A percentile compares a stretch with the other conserved stretches of the same genome.
Conservation (phyloP, 78 protist species). For the Dictyostelium discoideum region dicty_2.7 NC_007088.5:7559501-7560000, state of each 20-base stretch:
- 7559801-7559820: no score
- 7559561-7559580: no score
- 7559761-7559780: background rate
- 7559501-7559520: no score
- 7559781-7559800: background rate
- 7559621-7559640: background rate
- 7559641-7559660: no score
- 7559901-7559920: background rate
- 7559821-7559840: background rate
- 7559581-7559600: no score
- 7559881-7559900: conserved; percentile 17
- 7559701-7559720: background rate
- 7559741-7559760: background rate
- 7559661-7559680: background rate
- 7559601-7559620: background rate
- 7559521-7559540: no score
- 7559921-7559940: background rate
- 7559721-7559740: background rate
- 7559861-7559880: background rate
- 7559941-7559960: conserved; percentile 7
- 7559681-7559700: background rate
- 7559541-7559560: no score
- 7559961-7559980: background rate
- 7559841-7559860: background rate
- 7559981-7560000: conserved; percentile 6